Evolutionary conservation across 2,329 filamentous ascomycete genomes (phyloP).

Genomic region (Cladophialophora immunda): DNA sequence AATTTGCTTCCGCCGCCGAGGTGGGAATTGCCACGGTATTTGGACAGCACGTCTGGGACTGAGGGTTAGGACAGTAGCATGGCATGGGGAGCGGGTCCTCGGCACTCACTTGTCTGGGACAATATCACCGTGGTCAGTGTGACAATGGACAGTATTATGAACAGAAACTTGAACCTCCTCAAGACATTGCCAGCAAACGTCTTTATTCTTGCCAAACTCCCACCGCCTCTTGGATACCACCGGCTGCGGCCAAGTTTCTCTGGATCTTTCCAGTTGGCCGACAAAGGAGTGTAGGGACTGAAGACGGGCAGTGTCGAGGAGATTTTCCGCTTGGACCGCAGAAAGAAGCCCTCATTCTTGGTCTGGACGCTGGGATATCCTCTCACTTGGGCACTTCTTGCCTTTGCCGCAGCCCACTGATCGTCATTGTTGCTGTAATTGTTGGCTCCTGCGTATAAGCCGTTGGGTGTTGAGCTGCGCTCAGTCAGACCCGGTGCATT

Average conservation of each 20-base stretch:
- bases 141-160: constrained; percentile 56
- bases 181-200: constrained; percentile 60
- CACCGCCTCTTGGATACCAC: constrained; percentile 57
- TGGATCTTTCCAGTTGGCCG: constrained; percentile 72
- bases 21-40: constrained; percentile 75
- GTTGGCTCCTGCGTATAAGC: constrained; percentile 58
- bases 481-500: constrained; percentile 80
- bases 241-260: constrained; percentile 74
- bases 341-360: constrained; percentile 86
- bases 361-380: constrained; percentile 82
- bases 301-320: constrained; percentile 82
- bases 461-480: constrained; percentile 72
- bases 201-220: constrained; percentile 46
- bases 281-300: constrained; percentile 45
- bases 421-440: constrained; percentile 61
- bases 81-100: neutral
- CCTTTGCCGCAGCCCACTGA: constrained; percentile 84
- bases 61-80: neutral
- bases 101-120: constrained; percentile 38
- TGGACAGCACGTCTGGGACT: constrained; percentile 62
- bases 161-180: constrained; percentile 68
- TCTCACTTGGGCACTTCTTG: constrained; percentile 75
- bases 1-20: constrained; percentile 88
- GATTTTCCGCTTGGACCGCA: constrained; percentile 80
- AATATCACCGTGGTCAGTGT: constrained; percentile 37